phyloP scores from a whole-genome alignment of 2,329 filamentous ascomycete genomes.

The Hymenoscyphus salicellus region DNA sequence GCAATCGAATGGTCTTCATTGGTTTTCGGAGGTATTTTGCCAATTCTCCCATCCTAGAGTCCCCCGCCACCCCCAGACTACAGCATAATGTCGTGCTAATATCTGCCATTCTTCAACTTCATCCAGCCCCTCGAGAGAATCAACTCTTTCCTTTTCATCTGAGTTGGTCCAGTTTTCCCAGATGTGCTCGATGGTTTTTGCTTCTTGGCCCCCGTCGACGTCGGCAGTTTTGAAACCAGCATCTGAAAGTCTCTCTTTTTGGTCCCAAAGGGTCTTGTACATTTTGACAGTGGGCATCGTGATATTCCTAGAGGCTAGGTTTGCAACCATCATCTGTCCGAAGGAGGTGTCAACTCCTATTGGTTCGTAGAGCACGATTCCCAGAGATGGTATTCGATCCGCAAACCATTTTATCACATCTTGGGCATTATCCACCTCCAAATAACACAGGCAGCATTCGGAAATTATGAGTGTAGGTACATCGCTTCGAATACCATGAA shows the following conservation, averaged over 20 bases:
- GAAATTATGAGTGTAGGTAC: slow-evolving; percentile 83
- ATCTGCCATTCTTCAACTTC: slow-evolving; percentile 94
- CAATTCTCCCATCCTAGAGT: slow-evolving; percentile 21
- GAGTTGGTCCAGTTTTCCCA: slow-evolving; percentile 72
- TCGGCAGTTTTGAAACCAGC: slow-evolving; percentile 59
- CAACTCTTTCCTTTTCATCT: slow-evolving; percentile 75
- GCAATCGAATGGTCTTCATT: background rate
- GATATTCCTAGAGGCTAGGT: slow-evolving; percentile 78
- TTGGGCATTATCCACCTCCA: slow-evolving; percentile 63
- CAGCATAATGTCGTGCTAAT: slow-evolving; percentile 81
- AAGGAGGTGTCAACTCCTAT: slow-evolving; percentile 82
- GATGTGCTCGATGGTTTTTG: slow-evolving; percentile 63
- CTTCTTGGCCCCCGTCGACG: slow-evolving; percentile 45
- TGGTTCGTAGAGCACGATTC: slow-evolving; percentile 82
- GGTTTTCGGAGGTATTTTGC: slow-evolving; percentile 7
- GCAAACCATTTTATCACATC: slow-evolving; percentile 65
- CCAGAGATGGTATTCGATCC: slow-evolving; percentile 46
- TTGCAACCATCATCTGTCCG: slow-evolving; percentile 86
- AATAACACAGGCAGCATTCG: slow-evolving; percentile 93
- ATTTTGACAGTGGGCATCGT: slow-evolving; percentile 75
- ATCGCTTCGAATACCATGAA: slow-evolving; percentile 50
- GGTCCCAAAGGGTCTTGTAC: slow-evolving; percentile 66
- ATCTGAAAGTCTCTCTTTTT: slow-evolving; percentile 62
- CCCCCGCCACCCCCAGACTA: slow-evolving; percentile 77
- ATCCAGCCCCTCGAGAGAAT: slow-evolving; percentile 80